Evolutionary conservation across 1,284 basidiomycete species (phyloP), one percentile per base, ranked within the genome.

Genomic region (Flammula alnicola): DNA sequence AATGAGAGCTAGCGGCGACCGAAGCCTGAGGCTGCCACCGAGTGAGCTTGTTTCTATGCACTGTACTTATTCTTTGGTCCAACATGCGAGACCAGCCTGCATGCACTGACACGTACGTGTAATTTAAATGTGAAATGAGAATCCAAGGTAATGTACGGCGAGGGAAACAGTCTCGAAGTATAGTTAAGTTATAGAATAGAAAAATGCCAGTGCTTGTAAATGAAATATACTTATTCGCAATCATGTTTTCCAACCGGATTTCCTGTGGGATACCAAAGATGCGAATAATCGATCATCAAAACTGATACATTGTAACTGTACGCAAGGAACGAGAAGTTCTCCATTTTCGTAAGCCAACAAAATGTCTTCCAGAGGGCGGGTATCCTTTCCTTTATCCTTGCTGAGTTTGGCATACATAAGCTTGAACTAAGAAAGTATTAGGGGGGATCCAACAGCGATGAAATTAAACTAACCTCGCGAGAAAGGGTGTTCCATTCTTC

Each of bases 291-390:
- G 62, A 14, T 69, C 61, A 54, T 78, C 70, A 61, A 75, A 80
- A 25, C 63, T 66, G 14, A 75, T 59, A 55, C 73, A 79, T 46
- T 70, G 65, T 26, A 81, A 61, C 26, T 66, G 67, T 32, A 80
- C 75, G 53, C 77, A 80, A 9, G 78, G 78, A 4, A 76, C 74
- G 4, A 53, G 60, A 16, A 75, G 63, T 36, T 65, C 57, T 14
- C 77, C 78, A 17, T 51, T 49, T 46, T 76, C 67, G 60, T 79
- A 81, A 23, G 71, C 69, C 5, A 58, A 58, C 17, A 60, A 56
- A 20, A 76, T 72, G 32, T 63, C 61, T 19, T 66, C 57, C 1
- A 62, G 36, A 11, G 66, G 56, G 19, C 66, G 65, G 19, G 61
- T 41, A 39, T 72, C 64, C 7, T 62, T 59, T 14, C 58, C 64